Conservation (phyloP, 257 asterid species). For the Lycium ferocissimum region DNA sequence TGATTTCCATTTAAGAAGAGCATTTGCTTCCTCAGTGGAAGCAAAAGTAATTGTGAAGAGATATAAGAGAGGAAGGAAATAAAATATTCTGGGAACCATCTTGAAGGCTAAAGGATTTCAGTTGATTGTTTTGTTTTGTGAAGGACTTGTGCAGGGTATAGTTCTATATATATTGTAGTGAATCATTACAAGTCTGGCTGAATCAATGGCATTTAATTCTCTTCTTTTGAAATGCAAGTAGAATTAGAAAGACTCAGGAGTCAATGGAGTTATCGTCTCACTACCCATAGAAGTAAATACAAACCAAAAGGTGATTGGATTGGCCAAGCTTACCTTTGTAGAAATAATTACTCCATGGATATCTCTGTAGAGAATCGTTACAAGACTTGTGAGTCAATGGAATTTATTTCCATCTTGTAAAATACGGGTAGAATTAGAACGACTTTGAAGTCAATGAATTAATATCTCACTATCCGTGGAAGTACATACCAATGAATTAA, state of each 20-base stretch:
- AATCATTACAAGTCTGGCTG: not conserved
- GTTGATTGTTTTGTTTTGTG: not conserved
- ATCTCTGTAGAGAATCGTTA: not conserved
- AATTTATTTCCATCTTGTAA: no score
- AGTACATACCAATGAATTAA: no score
- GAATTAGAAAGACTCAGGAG: not conserved
- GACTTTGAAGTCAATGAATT: no score
- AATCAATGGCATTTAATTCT: not conserved
- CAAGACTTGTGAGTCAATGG: no score
- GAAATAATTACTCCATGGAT: not conserved
- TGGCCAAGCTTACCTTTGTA: not conserved
- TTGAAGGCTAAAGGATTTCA: not conserved
- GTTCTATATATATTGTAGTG: not conserved
- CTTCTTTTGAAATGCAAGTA: not conserved
- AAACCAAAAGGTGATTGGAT: no score
- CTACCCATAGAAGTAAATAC: not conserved
- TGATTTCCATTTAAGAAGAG: slow-evolving; percentile 34
- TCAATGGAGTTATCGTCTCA: not conserved
- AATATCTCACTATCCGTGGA: no score
- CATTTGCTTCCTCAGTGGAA: slow-evolving; percentile 33
- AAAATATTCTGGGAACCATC: not conserved
- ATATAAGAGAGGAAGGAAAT: not conserved
- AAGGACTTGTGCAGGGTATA: not conserved
- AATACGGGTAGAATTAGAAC: no score
- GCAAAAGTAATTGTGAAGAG: not conserved